Conservation (phyloP, 2,329 filamentous ascomycete species). For the Penicillium sp. region DNA sequence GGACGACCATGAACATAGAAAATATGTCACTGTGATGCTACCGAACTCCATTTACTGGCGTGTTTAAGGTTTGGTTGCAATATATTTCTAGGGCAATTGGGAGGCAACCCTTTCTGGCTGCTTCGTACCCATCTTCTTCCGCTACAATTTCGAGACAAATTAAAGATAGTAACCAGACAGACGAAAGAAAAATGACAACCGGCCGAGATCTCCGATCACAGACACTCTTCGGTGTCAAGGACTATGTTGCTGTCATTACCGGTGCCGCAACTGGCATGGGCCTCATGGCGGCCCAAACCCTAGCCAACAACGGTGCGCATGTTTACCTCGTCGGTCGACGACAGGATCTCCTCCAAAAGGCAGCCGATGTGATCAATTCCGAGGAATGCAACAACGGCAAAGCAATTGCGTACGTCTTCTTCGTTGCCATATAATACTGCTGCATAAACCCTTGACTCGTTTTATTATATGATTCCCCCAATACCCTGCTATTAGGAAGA, state of each 20-base stretch:
- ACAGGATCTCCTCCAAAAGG: slow-evolving; percentile 42
- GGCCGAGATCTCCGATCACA: slow-evolving; percentile 22
- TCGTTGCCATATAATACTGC: neutral
- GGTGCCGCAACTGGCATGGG: slow-evolving; percentile 47
- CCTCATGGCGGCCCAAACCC: slow-evolving; percentile 45
- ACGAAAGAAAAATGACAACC: slow-evolving; percentile 10
- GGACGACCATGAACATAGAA: neutral
- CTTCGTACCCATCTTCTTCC: neutral
- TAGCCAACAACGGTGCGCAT: slow-evolving; percentile 46
- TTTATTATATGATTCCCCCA: too few relatives aligned
- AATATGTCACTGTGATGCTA: neutral
- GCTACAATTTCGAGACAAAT: neutral
- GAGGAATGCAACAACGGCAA: slow-evolving; percentile 25
- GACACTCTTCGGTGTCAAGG: slow-evolving; percentile 28
- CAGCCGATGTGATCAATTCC: slow-evolving; percentile 43
- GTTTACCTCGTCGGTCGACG: slow-evolving; percentile 49
- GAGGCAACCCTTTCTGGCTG: neutral
- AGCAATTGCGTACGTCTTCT: slow-evolving; percentile 38
- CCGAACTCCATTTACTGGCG: neutral
- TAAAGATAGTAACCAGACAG: neutral
- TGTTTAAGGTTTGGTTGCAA: neutral
- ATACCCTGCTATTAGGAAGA: neutral
- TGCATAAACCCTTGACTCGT: neutral
- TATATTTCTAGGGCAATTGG: neutral
- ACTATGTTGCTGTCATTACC: slow-evolving; percentile 39